Evolutionary conservation across 2,329 filamentous ascomycete genomes (phyloP).

Genomic region (Chaetomiaceae sp.): DNA sequence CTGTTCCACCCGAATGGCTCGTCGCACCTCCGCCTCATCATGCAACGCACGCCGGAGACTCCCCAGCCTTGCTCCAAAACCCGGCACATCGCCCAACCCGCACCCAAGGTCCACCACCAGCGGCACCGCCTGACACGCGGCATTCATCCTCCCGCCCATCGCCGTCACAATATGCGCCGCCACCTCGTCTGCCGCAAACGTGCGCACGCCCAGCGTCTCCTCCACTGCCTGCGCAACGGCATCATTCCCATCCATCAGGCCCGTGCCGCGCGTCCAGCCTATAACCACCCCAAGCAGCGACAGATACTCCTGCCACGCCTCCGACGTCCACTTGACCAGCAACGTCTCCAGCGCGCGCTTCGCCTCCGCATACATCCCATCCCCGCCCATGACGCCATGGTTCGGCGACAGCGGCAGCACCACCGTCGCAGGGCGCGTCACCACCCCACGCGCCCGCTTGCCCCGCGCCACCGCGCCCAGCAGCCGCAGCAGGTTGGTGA

Average conservation of each 20-base stretch:
- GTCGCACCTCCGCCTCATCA: slow-evolving; percentile 18
- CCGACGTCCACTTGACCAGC: slow-evolving; percentile 31
- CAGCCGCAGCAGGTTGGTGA: slow-evolving; percentile 34
- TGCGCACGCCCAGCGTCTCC: slow-evolving; percentile 30
- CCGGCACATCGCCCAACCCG: slow-evolving; percentile 28
- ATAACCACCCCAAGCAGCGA: slow-evolving; percentile 37
- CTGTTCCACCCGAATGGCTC: slow-evolving; percentile 18
- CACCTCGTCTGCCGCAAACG: slow-evolving; percentile 38
- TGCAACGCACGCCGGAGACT: background rate
- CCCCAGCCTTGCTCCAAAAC: too few species aligned
- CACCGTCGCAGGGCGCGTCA: slow-evolving; percentile 32
- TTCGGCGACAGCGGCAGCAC: slow-evolving; percentile 40
- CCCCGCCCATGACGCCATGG: slow-evolving; percentile 36
- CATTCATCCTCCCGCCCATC: slow-evolving; percentile 25
- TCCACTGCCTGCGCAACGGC: slow-evolving; percentile 34
- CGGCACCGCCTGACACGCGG: slow-evolving; percentile 30
- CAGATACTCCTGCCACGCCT: slow-evolving; percentile 34
- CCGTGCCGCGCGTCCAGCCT: slow-evolving; percentile 40
- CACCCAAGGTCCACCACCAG: slow-evolving; percentile 36
- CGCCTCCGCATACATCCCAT: slow-evolving; percentile 40
- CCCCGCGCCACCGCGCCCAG: slow-evolving; percentile 30
- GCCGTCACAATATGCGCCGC: slow-evolving; percentile 34
- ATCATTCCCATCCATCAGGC: slow-evolving; percentile 38
- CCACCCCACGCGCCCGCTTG: slow-evolving; percentile 18
- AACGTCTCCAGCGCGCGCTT: slow-evolving; percentile 36